phyloP scores from a whole-genome alignment of 2,329 filamentous ascomycete genomes.

The Teratosphaeria gauchensis region DNA sequence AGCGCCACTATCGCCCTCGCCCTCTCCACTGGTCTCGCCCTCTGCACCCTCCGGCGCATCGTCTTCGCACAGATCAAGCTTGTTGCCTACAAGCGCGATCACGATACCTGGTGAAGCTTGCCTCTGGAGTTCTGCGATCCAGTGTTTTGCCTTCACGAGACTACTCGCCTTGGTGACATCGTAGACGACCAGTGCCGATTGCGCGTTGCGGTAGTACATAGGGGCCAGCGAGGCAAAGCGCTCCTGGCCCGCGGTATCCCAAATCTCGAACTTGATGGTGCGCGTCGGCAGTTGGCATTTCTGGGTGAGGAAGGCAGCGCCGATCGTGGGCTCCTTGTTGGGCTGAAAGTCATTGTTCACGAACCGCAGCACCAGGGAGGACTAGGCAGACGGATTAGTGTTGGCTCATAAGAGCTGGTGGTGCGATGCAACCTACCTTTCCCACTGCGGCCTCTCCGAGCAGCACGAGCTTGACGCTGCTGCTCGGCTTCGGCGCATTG shows the following conservation, averaged over 20 bases:
- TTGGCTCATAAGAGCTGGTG: slow-evolving; percentile 1
- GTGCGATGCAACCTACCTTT: slow-evolving; percentile 57
- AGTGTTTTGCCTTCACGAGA: slow-evolving; percentile 94
- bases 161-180: slow-evolving; percentile 95
- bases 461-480: slow-evolving; percentile 98
- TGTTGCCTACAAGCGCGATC: slow-evolving; percentile 94
- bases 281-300: slow-evolving; percentile 93
- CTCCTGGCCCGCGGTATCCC: slow-evolving; percentile 97
- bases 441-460: slow-evolving; percentile 95
- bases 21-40: slow-evolving; percentile 35
- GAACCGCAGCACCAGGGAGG: slow-evolving; percentile 92
- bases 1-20: slow-evolving; percentile 31
- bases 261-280: slow-evolving; percentile 66
- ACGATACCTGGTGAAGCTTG: slow-evolving; percentile 95
- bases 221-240: slow-evolving; percentile 92
- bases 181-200: slow-evolving; percentile 95
- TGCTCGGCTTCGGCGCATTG: slow-evolving; percentile 80
- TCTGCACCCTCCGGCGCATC: slow-evolving; percentile 39
- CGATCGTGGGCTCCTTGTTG: slow-evolving; percentile 98
- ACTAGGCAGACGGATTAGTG: slow-evolving; percentile 45
- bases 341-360: slow-evolving; percentile 99
- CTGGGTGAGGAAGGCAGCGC: slow-evolving; percentile 95
- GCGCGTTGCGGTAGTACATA: slow-evolving; percentile 99
- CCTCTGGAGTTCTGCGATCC: slow-evolving; percentile 93
- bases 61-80: slow-evolving; percentile 68